Base-by-base conservation (phyloP, 2,329 filamentous ascomycete species). In the Fusarium tjaetaba region DNA sequence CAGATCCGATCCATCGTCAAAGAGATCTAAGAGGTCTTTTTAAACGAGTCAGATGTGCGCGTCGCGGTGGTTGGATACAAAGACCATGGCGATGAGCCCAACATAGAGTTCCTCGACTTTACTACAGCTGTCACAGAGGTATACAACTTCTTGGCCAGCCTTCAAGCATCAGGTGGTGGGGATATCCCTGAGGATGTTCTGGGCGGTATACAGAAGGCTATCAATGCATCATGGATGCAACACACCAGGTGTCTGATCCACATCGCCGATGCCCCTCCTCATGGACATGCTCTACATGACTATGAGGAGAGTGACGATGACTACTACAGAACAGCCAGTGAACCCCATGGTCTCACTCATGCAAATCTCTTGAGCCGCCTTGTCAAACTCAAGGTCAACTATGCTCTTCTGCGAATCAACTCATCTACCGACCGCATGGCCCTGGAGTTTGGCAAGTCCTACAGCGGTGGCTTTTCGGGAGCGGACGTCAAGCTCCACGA, bases 181-280 rank as follows among this genome's bases (percentile, higher is more conserved):
- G 82, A 84, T 51, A n/a, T 41, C 1, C 78, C 82, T 7, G 82
- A 84, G 46, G 82, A 84, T 62, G 81, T 83, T 15, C 77, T 83
- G 3, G 81, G 82, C 7, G 82, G 79, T 5, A 59, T 83, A 7
- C 56, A 75, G 3, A 63, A 78, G 39, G 81, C 81, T 4, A 63
- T 83, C 51, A 76, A 78, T 24, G 74, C 76, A 1, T 74, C 73
- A 1, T 84, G 82, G 82, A 71, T 73, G 51, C 73, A 82, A n/a
- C 76, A 78, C 43, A 83, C 81, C 4, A 74, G 80, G 11, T 78
- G 73, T 22, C 60, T 73, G 14, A 68, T 73, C 16, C 71, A 73
- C 26, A 73, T 73, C 15, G 66, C 61, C 4, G 71, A 73, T 42
- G 70, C 71, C 2, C 71, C 70, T 24, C 57, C 71, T 7, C 71